Percentiles rank a stretch among this genome's conserved stretches.
phyloP scores from a whole-genome alignment of 352 stramenopile genomes.

The Phytophthora crassamura region DNA sequence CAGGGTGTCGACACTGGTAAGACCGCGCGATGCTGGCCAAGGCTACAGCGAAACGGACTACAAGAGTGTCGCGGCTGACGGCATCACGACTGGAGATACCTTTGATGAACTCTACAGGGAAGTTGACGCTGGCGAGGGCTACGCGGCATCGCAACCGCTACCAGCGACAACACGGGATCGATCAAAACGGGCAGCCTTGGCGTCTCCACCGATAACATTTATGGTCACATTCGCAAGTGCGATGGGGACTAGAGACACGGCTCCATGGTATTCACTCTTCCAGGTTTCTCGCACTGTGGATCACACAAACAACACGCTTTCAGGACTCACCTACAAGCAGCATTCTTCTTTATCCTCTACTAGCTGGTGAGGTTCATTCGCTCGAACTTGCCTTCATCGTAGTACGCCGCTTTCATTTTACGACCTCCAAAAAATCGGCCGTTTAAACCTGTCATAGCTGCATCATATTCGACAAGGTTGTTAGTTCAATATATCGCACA shows the following conservation, averaged over 20 bases:
- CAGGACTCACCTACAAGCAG: conserved; percentile 18
- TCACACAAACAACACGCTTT: conserved; percentile 17
- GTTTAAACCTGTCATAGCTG: conserved; percentile 84
- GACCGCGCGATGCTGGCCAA: neutral
- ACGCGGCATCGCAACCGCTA: neutral
- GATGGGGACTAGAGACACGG: conserved; percentile 2
- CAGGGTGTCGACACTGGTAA: neutral
- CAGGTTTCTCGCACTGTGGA: conserved; percentile 4
- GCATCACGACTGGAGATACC: no score
- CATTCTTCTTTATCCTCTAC: conserved; percentile 23
- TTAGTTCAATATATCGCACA: neutral
- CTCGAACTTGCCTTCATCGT: conserved; percentile 83
- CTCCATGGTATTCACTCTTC: neutral
- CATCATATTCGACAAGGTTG: neutral
- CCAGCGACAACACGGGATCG: neutral
- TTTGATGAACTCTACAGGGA: no score
- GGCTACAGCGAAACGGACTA: neutral
- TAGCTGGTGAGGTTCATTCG: conserved; percentile 61
- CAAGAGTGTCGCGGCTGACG: neutral
- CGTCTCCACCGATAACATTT: neutral
- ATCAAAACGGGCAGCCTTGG: neutral
- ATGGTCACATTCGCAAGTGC: conserved; percentile 2
- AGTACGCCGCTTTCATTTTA: conserved; percentile 83
- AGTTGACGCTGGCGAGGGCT: neutral
- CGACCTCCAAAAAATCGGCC: conserved; percentile 91